Conservation (phyloP, 2,329 filamentous ascomycete species). For the Fusarium scirpi region DNA sequence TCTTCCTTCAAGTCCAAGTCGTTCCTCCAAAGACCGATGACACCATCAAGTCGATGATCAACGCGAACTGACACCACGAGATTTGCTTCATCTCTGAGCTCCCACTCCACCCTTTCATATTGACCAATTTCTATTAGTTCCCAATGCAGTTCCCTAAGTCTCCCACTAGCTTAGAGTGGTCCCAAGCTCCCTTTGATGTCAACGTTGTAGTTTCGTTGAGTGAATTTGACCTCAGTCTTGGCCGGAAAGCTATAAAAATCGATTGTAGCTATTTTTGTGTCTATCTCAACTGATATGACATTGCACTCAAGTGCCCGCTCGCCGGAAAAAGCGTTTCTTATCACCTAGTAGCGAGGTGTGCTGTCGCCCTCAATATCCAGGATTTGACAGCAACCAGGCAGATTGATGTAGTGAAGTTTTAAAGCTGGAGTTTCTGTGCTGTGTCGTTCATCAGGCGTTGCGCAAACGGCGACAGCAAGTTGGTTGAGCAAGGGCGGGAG, state of each 20-base stretch:
- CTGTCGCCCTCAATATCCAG: background rate
- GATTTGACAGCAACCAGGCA: background rate
- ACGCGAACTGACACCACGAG: background rate
- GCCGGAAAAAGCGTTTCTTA: background rate
- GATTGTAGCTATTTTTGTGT: background rate
- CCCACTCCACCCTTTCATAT: background rate
- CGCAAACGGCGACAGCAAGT: background rate
- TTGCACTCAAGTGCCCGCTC: background rate
- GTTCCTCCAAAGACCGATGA: background rate
- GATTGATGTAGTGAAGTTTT: background rate
- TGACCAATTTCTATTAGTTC: background rate
- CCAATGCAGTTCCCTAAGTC: background rate
- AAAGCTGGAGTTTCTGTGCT: background rate
- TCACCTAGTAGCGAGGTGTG: background rate
- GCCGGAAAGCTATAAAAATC: constrained; percentile 2
- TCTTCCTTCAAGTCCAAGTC: background rate
- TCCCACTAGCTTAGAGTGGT: background rate
- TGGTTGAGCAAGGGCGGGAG: no score
- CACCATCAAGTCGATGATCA: background rate
- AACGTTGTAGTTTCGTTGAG: background rate
- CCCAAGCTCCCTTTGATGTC: background rate
- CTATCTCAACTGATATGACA: background rate
- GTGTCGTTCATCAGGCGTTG: background rate
- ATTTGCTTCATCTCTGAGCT: background rate
- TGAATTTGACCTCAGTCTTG: background rate